phyloP scores from a whole-genome alignment of 345 rosid species.

The Citrus australasica region DNA sequence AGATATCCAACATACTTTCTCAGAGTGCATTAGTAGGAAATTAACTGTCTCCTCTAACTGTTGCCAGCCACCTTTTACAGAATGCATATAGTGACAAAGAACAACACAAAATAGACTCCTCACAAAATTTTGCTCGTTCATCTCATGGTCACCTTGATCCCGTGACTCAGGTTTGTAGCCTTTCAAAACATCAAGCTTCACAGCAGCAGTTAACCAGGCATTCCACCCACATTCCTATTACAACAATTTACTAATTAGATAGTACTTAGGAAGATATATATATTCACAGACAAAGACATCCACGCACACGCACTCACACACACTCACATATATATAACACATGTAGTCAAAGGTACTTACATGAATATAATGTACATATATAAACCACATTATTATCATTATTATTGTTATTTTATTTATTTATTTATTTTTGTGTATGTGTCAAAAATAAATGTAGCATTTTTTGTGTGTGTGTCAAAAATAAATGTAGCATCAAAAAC shows the following conservation, averaged over 20 bases:
- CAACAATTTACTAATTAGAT: slow-evolving; percentile 26
- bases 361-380: neutral
- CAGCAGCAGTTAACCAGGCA: slow-evolving; percentile 76
- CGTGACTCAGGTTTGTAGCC: slow-evolving; percentile 43
- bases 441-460: no score
- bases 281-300: neutral
- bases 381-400: neutral
- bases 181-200: slow-evolving; percentile 68
- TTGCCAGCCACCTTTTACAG: slow-evolving; percentile 98
- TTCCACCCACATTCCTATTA: slow-evolving; percentile 89
- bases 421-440: no score
- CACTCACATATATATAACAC: neutral
- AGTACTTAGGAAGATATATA: neutral
- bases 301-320: neutral
- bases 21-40: slow-evolving; percentile 63
- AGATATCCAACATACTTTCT: slow-evolving; percentile 50
- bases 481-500: neutral
- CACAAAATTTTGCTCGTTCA: slow-evolving; percentile 58
- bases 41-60: slow-evolving; percentile 85
- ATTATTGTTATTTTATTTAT: no score
- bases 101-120: slow-evolving; percentile 72
- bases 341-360: neutral
- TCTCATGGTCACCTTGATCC: slow-evolving; percentile 35
- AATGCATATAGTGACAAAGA: slow-evolving; percentile 75
- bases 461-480: neutral